A percentile compares a stretch with the other conserved stretches of the same genome.
phyloP scores from a whole-genome alignment of 2,329 filamentous ascomycete species.

The Scedosporium apiospermum region DNA sequence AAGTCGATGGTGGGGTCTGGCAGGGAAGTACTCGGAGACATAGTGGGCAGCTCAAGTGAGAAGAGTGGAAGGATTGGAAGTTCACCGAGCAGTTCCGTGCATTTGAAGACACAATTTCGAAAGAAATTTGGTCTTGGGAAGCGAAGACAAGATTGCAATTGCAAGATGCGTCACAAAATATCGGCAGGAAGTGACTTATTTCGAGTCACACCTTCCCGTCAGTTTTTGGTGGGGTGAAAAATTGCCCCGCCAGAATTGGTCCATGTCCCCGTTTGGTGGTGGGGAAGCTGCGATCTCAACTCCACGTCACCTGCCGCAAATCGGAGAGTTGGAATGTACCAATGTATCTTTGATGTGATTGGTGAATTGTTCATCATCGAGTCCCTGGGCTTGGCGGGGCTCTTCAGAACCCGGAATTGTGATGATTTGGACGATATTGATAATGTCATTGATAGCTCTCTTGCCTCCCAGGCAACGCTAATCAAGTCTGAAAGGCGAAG shows the following conservation, averaged over 20 bases:
- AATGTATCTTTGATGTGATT: too few relatives aligned
- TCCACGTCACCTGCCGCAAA: too few relatives aligned
- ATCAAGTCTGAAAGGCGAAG: too few relatives aligned
- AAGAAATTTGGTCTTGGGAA: neutral
- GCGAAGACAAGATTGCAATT: neutral
- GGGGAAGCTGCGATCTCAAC: too few relatives aligned
- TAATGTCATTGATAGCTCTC: too few relatives aligned
- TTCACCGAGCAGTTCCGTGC: neutral
- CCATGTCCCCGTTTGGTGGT: too few relatives aligned
- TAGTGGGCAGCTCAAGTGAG: conserved; percentile 2
- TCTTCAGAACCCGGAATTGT: too few relatives aligned
- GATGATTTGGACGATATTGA: too few relatives aligned
- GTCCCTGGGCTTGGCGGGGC: too few relatives aligned
- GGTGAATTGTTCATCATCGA: too few relatives aligned
- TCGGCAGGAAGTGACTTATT: neutral
- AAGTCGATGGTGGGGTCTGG: conserved; percentile 39
- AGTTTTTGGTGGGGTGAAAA: neutral
- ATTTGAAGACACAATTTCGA: neutral
- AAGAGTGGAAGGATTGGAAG: neutral
- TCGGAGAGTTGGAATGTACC: too few relatives aligned
- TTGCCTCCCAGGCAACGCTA: too few relatives aligned
- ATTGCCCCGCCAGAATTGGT: neutral
- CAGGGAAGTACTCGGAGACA: conserved; percentile 16
- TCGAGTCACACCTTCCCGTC: neutral
- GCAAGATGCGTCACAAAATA: neutral